Base-by-base conservation (phyloP, 495 filamentous ascomycete genomes). In the Penicillium nucicola region DNA sequence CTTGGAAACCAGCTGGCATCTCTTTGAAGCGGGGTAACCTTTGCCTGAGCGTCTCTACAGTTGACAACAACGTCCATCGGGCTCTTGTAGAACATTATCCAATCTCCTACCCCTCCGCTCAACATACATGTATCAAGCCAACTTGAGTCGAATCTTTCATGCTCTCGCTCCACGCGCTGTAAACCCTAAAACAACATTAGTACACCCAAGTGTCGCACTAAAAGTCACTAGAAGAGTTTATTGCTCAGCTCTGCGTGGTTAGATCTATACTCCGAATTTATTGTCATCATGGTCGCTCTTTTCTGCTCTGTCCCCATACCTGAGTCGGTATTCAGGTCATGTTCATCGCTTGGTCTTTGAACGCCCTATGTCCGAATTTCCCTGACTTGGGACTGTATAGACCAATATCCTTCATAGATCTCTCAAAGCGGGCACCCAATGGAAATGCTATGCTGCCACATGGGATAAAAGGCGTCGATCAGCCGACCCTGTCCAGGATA, bases 381-480 rank as follows among this genome's bases (percentile, higher is more conserved):
- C n/a, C n/a, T 28, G 5, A 28, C 25, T 22, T 22, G 5, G n/a
- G n/a, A 2, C 20, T 22, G n/a, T 40, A 40, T 19, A 40, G 19
- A 40, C 10, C 25, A 9, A 9, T 1, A 28, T 40, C 14, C 33
- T 10, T 35, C 12, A 34, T 35, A 35, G 30, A 34, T 30, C 31
- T 18, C 31, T 12, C n/a, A 28, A 8, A 28, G 10, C 7, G 7
- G 7, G 10, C 25, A 28, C 7, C 7, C 25, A 8, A 28, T 9
- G 22, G 0, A 23, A 28, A 5, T 17, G 14, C 28, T 44, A 35
- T 22, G 8, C 12, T 35, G 41, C 17, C 43, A 35, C 31, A 33
- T 45, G 42, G 17, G 23, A 45, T 33, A 45, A 11, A 45, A 35
- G 36, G 46, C 47, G 57, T 55, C 57, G 53, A 60, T 60, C 57